These are phyloP conservation scores for Cordyceps cateniannulata DNA, from an alignment of 2,329 filamentous ascomycete genomes.

Conservation along the genomic window DNA sequence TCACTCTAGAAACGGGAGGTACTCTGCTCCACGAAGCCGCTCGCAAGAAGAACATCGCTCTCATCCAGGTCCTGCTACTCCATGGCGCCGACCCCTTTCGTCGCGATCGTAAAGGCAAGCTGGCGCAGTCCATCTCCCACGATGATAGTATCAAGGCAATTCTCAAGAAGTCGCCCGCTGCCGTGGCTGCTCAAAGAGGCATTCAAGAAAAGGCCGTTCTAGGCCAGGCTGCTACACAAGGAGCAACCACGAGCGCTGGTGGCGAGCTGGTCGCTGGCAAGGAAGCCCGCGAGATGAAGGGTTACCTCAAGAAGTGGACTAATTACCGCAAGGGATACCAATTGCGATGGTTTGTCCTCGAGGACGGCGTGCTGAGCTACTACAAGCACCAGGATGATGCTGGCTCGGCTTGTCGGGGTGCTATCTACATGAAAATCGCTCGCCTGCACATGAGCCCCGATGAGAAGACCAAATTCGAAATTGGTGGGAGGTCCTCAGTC, in stretches of 20 bases:
- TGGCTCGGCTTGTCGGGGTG: conserved; percentile 89
- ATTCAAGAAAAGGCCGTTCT: conserved; percentile 97
- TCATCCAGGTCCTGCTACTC: conserved; percentile 84
- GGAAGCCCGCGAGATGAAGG: conserved; percentile 94
- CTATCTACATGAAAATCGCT: conserved; percentile 98
- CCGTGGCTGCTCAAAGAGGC: conserved; percentile 85
- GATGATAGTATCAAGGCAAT: conserved; percentile 85
- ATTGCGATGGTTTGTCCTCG: conserved; percentile 92
- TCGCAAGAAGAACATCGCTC: conserved; percentile 69
- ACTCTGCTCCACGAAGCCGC: conserved; percentile 92
- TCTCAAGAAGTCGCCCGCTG: conserved; percentile 88
- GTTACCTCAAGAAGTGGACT: conserved; percentile 98
- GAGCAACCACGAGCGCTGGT: conserved; percentile 44
- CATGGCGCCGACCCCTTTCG: conserved; percentile 96
- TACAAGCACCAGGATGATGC: conserved; percentile 99
- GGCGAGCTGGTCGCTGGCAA: conserved; percentile 64
- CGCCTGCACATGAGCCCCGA: conserved; percentile 92
- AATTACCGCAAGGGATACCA: conserved; percentile 98
- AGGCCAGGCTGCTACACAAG: conserved; percentile 60
- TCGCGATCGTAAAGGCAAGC: conserved; percentile 87
- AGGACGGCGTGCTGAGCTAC: conserved; percentile 95
- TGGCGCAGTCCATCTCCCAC: conserved; percentile 93
- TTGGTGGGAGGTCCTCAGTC: conserved; percentile 95
- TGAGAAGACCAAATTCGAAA: conserved; percentile 96
- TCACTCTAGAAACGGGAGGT: conserved; percentile 75